Evolutionary conservation across 495 filamentous ascomycete species (phyloP), one percentile per base, ranked within the genome.

Genomic region (Penicillium taxi): DNA sequence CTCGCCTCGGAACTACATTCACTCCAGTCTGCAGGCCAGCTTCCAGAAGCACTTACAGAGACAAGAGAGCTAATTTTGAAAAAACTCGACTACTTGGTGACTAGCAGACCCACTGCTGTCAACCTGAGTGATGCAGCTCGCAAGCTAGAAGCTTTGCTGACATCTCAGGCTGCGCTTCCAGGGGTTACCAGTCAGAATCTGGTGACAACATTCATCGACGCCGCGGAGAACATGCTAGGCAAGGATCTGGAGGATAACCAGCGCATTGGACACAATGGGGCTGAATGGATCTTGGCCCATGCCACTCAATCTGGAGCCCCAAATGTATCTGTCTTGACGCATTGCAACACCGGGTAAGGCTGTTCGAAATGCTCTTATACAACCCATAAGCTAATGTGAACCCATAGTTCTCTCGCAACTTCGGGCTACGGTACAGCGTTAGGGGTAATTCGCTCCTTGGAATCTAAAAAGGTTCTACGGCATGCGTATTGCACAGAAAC

Each of bases 401-500:
- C 9, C n/a, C n/a, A 19, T 45, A 88, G 83, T 21, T 94, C 88
- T 26, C 80, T 98, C 30, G 91, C 91, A 26, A 98, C 91, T 11
- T 90, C 91, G 9, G 91, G 91, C 39, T 94, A 96, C 56, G 91
- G 91, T 37, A 98, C 91, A 23, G 91, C 91, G 1, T 68, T 98
- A 6, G 91, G 91, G 8, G 89, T 98, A 38, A 83, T 98, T 49
- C 86, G 91, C 41, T 81, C 80, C n/a, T 66, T 96, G 21, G 72
- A 87, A 48, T 56, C 75, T 3, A 70, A 67, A 27, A 65, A 69
- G 9, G 60, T 69, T 3, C 69, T 98, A 25, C 64, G 76, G 35
- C 88, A 83, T 44, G 89, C 84, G 29, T 96, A 83, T 68, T 98
- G 89, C 68, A 94, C 91, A 44, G 91, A 98, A 63, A 98, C 91